Percentiles rank a stretch among this genome's conserved stretches.
Evolutionary conservation across 768 basidiomycete species (phyloP).

Genomic region (Collybiopsis luxurians): DNA sequence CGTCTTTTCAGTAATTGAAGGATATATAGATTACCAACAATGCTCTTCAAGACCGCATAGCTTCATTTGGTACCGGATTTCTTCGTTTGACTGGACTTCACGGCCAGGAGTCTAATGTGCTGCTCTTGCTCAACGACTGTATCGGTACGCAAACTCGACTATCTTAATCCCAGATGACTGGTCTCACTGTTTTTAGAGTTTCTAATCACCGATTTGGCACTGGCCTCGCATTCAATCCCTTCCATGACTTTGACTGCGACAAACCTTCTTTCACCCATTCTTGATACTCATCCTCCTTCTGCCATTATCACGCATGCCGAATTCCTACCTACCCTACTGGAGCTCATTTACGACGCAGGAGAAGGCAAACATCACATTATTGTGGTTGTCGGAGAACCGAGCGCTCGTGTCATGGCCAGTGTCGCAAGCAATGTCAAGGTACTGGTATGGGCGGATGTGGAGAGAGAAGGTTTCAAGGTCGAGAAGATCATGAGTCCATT

Average conservation of each 20-base stretch:
- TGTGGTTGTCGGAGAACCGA: slow-evolving; percentile 70
- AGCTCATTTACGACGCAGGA: slow-evolving; percentile 62
- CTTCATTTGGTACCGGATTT: slow-evolving; percentile 73
- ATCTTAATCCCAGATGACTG: background rate
- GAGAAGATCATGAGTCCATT: slow-evolving; percentile 42
- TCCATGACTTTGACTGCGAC: slow-evolving; percentile 64
- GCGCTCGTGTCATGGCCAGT: slow-evolving; percentile 40
- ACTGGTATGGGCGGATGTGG: slow-evolving; percentile 66
- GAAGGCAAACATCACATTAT: slow-evolving; percentile 53
- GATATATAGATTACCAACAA: slow-evolving; percentile 68
- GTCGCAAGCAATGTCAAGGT: slow-evolving; percentile 54
- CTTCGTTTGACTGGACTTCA: slow-evolving; percentile 52
- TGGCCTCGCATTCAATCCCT: slow-evolving; percentile 65
- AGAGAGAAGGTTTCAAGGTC: slow-evolving; percentile 57
- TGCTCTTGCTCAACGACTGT: slow-evolving; percentile 78
- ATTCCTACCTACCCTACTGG: slow-evolving; percentile 67
- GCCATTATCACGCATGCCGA: slow-evolving; percentile 70
- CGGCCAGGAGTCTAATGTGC: slow-evolving; percentile 59
- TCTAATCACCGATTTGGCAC: slow-evolving; percentile 74
- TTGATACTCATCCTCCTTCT: slow-evolving; percentile 65
- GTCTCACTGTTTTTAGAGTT: slow-evolving; percentile 50
- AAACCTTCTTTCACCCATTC: slow-evolving; percentile 58
- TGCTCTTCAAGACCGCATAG: slow-evolving; percentile 65
- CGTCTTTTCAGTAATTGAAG: background rate
- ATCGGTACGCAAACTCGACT: slow-evolving; percentile 47